Conservation (phyloP, 441 rosid species). For the Gossypium gossypioides region DNA sequence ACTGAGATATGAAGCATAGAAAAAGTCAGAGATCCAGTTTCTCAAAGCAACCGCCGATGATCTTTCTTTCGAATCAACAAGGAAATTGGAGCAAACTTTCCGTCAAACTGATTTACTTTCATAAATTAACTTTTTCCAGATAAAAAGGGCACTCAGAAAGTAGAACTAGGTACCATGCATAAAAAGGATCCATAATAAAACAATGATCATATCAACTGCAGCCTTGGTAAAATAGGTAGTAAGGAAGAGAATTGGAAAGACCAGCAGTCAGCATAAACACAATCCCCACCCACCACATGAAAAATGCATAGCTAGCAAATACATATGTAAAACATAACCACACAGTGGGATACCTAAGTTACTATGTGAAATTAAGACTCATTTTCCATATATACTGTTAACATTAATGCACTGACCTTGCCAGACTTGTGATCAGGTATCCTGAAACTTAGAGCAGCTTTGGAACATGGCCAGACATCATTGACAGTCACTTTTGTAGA, state of each 20-base stretch:
- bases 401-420: conserved; percentile 45
- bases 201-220: not conserved
- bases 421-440: conserved; percentile 85
- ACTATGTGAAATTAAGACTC: not conserved
- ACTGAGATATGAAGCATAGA: conserved; percentile 28
- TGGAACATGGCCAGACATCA: conserved; percentile 48
- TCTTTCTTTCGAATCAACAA: not conserved
- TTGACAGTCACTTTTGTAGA: conserved; percentile 54
- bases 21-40: conserved; percentile 7
- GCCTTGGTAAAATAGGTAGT: not conserved
- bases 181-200: not conserved
- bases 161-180: not conserved
- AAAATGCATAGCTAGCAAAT: not conserved
- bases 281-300: not conserved
- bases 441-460: conserved; percentile 52
- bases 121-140: not conserved
- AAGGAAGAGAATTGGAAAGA: not conserved
- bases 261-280: not conserved
- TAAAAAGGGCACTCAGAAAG: not conserved
- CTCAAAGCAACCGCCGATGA: not conserved
- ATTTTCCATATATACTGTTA: not conserved
- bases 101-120: not conserved
- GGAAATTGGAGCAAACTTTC: not conserved
- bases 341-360: not conserved
- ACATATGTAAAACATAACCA: not conserved